These are phyloP conservation scores for Zangia roseola DNA, from an alignment of 768 basidiomycete species.

Conservation along the genomic window DNA sequence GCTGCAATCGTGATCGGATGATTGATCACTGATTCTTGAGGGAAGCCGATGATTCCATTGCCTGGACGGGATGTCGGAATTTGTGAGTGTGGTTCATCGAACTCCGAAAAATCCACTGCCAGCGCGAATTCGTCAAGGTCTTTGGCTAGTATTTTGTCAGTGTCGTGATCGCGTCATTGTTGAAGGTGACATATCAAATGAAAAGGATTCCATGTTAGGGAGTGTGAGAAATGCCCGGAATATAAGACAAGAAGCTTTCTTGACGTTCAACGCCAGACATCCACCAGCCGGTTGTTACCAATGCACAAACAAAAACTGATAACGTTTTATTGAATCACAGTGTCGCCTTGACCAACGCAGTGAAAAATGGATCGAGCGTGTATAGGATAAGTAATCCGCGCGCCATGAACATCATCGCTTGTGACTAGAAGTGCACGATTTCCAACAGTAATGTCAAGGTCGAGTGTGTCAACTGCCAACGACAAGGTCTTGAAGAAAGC, in stretches of 20 bases:
- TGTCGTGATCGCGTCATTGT: slow-evolving; percentile 18
- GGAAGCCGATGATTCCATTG: slow-evolving; percentile 9
- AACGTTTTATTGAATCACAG: slow-evolving; percentile 11
- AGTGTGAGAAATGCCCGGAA: slow-evolving; percentile 21
- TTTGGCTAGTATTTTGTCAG: slow-evolving; percentile 22
- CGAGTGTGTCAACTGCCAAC: slow-evolving; percentile 4
- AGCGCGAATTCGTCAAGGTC: slow-evolving; percentile 18
- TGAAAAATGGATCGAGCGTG: slow-evolving; percentile 19
- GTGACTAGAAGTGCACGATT: slow-evolving; percentile 15
- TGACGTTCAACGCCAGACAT: neutral
- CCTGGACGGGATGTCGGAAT: slow-evolving; percentile 3
- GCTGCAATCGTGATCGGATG: slow-evolving; percentile 19
- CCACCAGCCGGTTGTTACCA: neutral
- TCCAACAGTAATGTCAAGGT: slow-evolving; percentile 21
- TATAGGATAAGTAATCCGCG: slow-evolving; percentile 8
- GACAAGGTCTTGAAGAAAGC: slow-evolving; percentile 8
- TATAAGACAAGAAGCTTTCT: slow-evolving; percentile 11
- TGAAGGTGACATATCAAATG: slow-evolving; percentile 16
- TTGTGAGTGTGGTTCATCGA: slow-evolving; percentile 10
- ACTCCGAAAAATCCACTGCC: slow-evolving; percentile 17
- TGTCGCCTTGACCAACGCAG: slow-evolving; percentile 14
- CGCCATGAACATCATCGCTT: slow-evolving; percentile 15
- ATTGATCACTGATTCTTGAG: slow-evolving; percentile 19
- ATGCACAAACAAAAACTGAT: too few relatives aligned
- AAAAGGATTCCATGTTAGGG: slow-evolving; percentile 8